Evolutionary conservation across 2,329 filamentous ascomycete species (phyloP), one percentile per base, ranked within the genome.

Genomic region (Lithohypha guttulata): DNA sequence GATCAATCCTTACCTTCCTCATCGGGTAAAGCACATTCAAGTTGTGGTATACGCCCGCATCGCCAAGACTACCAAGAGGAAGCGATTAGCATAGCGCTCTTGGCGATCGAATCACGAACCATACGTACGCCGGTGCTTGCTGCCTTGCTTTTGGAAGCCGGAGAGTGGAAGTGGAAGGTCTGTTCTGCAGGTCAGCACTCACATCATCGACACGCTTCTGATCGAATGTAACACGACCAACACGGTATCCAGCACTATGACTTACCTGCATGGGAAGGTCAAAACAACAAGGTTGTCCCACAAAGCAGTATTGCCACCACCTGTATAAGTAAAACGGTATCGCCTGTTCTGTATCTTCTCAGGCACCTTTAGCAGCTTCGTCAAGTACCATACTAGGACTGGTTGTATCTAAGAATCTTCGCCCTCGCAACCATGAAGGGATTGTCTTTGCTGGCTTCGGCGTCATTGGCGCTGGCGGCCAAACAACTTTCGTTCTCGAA

Each of bases 391-490:
- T 7, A 7, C 7, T 7, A 25, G 23, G 23, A 25, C n/a, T 25
- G 23, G 6, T 14, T n/a, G 26, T 28, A n/a, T 28, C 26, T 10
- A 5, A 28, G 15, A 4, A 4, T 10, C 26, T 36, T 26, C 10
- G 27, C 20, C 17, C 17, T 26, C 21, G 20, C 34, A 15, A 36
- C 11, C 10, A 32, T 36, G 34, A 36, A 36, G 34, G 13, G 6
- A 14, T 6, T 36, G 11, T 36, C 14, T 9, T 36, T 36, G n/a
- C 22, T 36, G 21, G 21, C 34, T 15, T 36, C 20, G 3, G 34
- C 34, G 7, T 36, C 34, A 4, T 17, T 36, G 13, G 34, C 34
- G 8, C 20, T 36, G 7, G 34, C 34, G 20, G 34, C 34, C 14
- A 8, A 19, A 9, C 10, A 25, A 10, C 34, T 36, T 3, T 22